A percentile compares a stretch with the other conserved stretches of the same genome.
phyloP scores from a whole-genome alignment of 371 early-diverging fungal genomes.

The Parasitella parasitica region DNA sequence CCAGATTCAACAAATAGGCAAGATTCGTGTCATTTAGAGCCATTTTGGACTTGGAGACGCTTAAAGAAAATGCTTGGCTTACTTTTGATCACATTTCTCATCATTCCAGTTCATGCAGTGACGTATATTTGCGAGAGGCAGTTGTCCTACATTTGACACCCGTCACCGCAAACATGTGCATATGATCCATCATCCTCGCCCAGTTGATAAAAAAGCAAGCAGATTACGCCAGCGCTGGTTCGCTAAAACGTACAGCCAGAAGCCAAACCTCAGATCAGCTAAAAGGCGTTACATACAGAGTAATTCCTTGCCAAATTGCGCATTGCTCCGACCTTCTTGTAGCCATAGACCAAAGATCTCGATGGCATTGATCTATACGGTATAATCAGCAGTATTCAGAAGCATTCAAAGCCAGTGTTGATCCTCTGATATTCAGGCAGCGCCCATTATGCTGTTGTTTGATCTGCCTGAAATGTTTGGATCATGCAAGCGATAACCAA shows the following conservation, averaged over 20 bases:
- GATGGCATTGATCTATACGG: background rate
- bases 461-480: background rate
- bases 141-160: too few species aligned
- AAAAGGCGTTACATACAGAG: too few species aligned
- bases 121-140: background rate
- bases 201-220: too few species aligned
- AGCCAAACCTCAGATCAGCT: too few species aligned
- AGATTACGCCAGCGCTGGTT: too few species aligned
- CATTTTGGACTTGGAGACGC: background rate
- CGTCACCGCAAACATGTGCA: too few species aligned
- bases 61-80: background rate
- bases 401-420: background rate
- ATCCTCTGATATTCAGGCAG: background rate
- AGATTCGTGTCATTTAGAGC: slow-evolving; percentile 20
- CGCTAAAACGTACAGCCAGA: too few species aligned
- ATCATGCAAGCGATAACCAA: too few species aligned
- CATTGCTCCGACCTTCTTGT: background rate
- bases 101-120: background rate
- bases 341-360: too few species aligned
- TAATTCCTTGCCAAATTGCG: too few species aligned
- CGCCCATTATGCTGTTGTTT: background rate
- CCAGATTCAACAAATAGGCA: slow-evolving; percentile 33
- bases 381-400: too few species aligned
- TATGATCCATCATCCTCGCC: too few species aligned
- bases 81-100: background rate